Percentiles rank a stretch among this genome's conserved stretches.
These are phyloP conservation scores for Byssoonygena ceratinophila DNA, from an alignment of 2,329 filamentous ascomycete genomes.

Conservation along the genomic window DNA sequence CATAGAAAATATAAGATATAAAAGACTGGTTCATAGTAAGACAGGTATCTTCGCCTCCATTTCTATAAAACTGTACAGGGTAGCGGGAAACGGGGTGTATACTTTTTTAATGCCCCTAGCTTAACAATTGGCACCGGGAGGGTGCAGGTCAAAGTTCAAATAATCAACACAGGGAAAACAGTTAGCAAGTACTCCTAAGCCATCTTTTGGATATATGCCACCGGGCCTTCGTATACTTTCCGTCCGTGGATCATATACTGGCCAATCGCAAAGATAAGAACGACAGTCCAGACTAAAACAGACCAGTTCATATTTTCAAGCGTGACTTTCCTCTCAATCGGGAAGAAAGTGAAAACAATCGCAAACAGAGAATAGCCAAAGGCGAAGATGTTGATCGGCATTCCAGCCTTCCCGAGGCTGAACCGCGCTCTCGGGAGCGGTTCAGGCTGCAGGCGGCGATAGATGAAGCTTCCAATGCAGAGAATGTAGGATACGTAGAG, in stretches of 20 bases:
- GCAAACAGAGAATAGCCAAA: slow-evolving; percentile 27
- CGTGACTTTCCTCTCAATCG: slow-evolving; percentile 25
- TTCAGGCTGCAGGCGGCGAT: slow-evolving; percentile 27
- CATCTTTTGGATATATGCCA: slow-evolving; percentile 12
- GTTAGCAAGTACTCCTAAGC: not conserved
- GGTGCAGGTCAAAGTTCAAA: too few species aligned
- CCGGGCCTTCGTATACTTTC: slow-evolving; percentile 17
- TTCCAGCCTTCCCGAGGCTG: slow-evolving; percentile 23
- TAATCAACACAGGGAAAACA: not conserved
- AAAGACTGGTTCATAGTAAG: too few species aligned
- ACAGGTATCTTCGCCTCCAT: too few species aligned
- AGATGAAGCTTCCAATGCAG: slow-evolving; percentile 27
- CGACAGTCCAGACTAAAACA: slow-evolving; percentile 25
- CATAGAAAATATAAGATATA: too few species aligned
- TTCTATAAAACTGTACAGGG: too few species aligned
- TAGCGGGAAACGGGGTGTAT: too few species aligned
- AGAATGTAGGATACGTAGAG: slow-evolving; percentile 34
- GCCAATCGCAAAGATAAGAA: slow-evolving; percentile 16
- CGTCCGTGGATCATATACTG: slow-evolving; percentile 17
- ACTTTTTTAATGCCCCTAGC: too few species aligned
- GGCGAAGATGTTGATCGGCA: slow-evolving; percentile 29
- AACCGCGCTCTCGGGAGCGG: slow-evolving; percentile 15
- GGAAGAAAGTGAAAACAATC: slow-evolving; percentile 29
- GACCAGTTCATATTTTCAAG: slow-evolving; percentile 33
- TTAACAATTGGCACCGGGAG: too few species aligned